phyloP scores from a whole-genome alignment of 2,329 filamentous ascomycete genomes.

The Lizonia empirigonia region DNA sequence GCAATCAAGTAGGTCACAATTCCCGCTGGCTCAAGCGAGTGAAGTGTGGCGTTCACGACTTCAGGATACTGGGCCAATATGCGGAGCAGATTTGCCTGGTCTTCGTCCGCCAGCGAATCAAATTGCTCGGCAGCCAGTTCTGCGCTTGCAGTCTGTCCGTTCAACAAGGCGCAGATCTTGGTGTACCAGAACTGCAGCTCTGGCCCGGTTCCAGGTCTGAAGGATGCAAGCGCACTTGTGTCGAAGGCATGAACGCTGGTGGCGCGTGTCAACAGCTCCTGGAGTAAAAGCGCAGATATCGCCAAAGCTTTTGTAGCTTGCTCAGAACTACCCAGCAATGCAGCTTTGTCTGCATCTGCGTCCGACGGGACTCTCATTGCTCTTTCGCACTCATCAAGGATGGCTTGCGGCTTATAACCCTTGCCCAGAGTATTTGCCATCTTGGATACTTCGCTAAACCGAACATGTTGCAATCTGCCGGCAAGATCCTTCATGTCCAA shows the following conservation, averaged over 20 bases:
- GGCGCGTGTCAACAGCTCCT: conserved; percentile 37
- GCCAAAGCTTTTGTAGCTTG: conserved; percentile 22
- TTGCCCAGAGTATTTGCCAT: conserved; percentile 54
- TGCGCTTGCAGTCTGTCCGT: conserved; percentile 7
- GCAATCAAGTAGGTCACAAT: conserved; percentile 37
- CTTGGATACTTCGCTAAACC: conserved; percentile 70
- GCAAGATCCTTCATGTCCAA: conserved; percentile 72
- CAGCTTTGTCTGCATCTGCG: conserved; percentile 26
- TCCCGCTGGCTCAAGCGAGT: conserved; percentile 35
- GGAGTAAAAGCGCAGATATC: conserved; percentile 32
- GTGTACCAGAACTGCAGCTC: conserved; percentile 42
- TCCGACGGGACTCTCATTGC: conserved; percentile 24
- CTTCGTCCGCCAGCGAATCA: conserved; percentile 30
- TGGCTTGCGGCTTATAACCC: conserved; percentile 72
- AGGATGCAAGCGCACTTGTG: conserved; percentile 29
- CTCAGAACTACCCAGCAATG: conserved; percentile 23
- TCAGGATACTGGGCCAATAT: conserved; percentile 41
- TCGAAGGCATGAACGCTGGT: conserved; percentile 35
- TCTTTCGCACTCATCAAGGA: conserved; percentile 58
- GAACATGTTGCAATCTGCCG: conserved; percentile 73
- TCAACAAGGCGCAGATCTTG: conserved; percentile 27
- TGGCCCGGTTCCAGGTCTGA: conserved; percentile 38
- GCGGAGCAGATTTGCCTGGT: conserved; percentile 34
- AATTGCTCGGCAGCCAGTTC: conserved; percentile 33
- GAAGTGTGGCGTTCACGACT: conserved; percentile 31